Evolutionary conservation across 2,329 filamentous ascomycete species (phyloP), one percentile per base, ranked within the genome.

Genomic region (Helicocarpus griseus): DNA sequence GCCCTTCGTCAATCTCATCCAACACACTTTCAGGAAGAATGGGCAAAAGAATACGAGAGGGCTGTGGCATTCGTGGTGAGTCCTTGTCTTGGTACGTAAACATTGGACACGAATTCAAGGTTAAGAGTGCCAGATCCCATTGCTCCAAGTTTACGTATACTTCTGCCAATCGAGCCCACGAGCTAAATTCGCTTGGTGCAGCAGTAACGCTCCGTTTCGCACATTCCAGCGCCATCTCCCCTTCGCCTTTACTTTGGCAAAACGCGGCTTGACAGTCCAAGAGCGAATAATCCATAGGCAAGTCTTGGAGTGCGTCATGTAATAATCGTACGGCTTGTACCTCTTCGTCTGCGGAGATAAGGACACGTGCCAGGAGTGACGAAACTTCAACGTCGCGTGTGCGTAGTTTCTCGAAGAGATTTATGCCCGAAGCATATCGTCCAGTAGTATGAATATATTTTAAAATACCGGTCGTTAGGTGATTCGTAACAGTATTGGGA

Each of bases 11-110:
- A 58, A 98, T 95, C 65, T 98, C 93, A 60, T 98, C 93, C 50
- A 96, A 81, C 53, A 90, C 82, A 17, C 88, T 95, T 68, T 97
- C 93, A 0, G 86, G 79, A 49, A 97, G 77, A 14, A 91, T 87
- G 0, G 93, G 93, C 13, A 98, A 79, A 59, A 87, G 82, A 39
- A 97, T 86, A 51, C 89, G 87, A 61, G 86, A 85, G 0, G 93
- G 90, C 63, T 95, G 89, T 1, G 93, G 93, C 86, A 97, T 91
- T 54, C 93, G 73, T 3, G 93, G 93, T 5, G 89, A 86, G 66
- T 98, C 93, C 69, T 96, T 97, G 70, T 98, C 93, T 69, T 97
- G 93, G 69, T 98, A 97, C 5, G 93, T 98, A 69, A 98, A 98
- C 93, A 98, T 98, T 7, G 93, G 93, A 68, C 93, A 98, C 17